Conservation (phyloP, 1,284 basidiomycete genomes). For the Ceratobasidium papillatum region DNA sequence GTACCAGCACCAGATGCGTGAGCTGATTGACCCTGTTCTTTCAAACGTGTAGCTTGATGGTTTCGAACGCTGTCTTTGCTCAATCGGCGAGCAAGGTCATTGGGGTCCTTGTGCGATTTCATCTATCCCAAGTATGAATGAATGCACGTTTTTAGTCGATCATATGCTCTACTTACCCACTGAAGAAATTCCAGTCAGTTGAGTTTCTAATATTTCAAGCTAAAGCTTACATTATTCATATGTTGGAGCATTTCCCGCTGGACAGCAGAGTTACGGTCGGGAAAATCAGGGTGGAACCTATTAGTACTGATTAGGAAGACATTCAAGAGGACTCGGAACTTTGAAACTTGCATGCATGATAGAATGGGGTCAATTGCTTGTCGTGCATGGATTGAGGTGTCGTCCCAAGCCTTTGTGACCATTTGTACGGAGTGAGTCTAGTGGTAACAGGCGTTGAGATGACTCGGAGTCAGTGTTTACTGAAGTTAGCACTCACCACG, state of each 20-base stretch:
- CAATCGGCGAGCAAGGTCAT: slow-evolving; percentile 69
- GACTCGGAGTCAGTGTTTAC: slow-evolving; percentile 38
- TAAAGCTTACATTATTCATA: slow-evolving; percentile 47
- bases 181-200: background rate
- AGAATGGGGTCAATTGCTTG: slow-evolving; percentile 73
- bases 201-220: background rate
- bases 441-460: slow-evolving; percentile 14
- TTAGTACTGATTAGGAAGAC: background rate
- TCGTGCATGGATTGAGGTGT: slow-evolving; percentile 67
- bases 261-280: slow-evolving; percentile 70
- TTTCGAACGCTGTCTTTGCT: slow-evolving; percentile 72
- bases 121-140: slow-evolving; percentile 65
- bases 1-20: slow-evolving; percentile 55
- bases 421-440: slow-evolving; percentile 66
- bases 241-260: slow-evolving; percentile 77
- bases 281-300: slow-evolving; percentile 89
- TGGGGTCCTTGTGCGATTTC: slow-evolving; percentile 61
- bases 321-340: slow-evolving; percentile 3
- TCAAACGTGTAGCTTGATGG: slow-evolving; percentile 74
- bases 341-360: slow-evolving; percentile 68
- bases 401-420: slow-evolving; percentile 87
- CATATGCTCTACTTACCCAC: slow-evolving; percentile 35
- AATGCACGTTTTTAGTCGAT: slow-evolving; percentile 60
- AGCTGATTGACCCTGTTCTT: slow-evolving; percentile 54
- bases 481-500: slow-evolving; percentile 58